These are phyloP conservation scores for Schizophyllum commune DNA, from an alignment of 1,284 basidiomycete species.

Conservation along the genomic window DNA sequence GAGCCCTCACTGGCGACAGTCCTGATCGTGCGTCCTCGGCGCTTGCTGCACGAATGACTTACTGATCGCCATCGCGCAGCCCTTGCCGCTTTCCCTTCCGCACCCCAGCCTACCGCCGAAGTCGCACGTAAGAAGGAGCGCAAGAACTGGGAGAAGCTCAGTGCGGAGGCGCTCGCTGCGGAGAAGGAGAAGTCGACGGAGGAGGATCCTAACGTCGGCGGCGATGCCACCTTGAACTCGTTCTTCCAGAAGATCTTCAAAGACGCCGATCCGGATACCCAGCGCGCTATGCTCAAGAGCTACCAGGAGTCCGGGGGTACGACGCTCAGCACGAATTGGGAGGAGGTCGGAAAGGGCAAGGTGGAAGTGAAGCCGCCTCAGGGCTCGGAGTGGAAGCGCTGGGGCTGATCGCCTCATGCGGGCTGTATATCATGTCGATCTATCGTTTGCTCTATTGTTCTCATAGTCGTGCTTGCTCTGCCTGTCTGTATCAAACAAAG, in stretches of 20 bases:
- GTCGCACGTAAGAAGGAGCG: slow-evolving; percentile 29
- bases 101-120: slow-evolving; percentile 24
- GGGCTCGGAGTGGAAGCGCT: slow-evolving; percentile 78
- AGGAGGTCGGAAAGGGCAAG: slow-evolving; percentile 63
- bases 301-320: slow-evolving; percentile 90
- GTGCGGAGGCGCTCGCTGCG: slow-evolving; percentile 49
- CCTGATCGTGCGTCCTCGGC: slow-evolving; percentile 54
- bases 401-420: slow-evolving; percentile 32
- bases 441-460: too few relatives aligned
- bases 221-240: slow-evolving; percentile 66
- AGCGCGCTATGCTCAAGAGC: slow-evolving; percentile 93
- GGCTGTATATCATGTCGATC: too few relatives aligned
- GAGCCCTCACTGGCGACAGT: slow-evolving; percentile 60
- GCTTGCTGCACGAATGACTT: slow-evolving; percentile 3
- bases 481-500: too few relatives aligned
- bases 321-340: slow-evolving; percentile 91
- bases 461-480: too few relatives aligned
- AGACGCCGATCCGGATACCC: slow-evolving; percentile 84
- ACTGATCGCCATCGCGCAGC: slow-evolving; percentile 19
- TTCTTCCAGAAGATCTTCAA: slow-evolving; percentile 84
- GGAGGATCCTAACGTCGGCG: slow-evolving; percentile 79
- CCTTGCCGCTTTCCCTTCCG: slow-evolving; percentile 23
- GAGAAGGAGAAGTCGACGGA: slow-evolving; percentile 58
- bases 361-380: slow-evolving; percentile 75
- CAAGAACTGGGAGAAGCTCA: slow-evolving; percentile 83